Evolutionary conservation across 2,329 filamentous ascomycete species (phyloP).

Genomic region (Metarhizium guizhouense): DNA sequence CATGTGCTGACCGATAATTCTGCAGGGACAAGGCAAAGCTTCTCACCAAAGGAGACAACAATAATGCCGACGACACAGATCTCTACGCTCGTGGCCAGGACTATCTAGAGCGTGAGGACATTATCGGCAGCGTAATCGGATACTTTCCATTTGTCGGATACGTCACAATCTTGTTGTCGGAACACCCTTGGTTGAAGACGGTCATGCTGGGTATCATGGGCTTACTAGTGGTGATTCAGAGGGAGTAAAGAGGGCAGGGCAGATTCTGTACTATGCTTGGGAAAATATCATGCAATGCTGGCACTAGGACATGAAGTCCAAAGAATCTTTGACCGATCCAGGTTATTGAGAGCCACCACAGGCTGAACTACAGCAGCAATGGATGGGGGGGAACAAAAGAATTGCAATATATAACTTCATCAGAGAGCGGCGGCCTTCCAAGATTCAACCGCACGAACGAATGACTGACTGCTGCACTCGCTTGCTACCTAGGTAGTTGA

Average conservation of each 20-base stretch:
- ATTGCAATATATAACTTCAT: too few species aligned
- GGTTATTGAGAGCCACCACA: background rate
- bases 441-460: too few species aligned
- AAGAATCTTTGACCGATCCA: background rate
- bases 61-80: constrained; percentile 85
- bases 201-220: constrained; percentile 94
- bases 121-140: constrained; percentile 84
- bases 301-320: background rate
- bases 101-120: constrained; percentile 77
- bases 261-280: background rate
- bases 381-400: background rate
- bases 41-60: constrained; percentile 97
- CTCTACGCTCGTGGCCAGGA: constrained; percentile 76
- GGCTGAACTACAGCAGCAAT: background rate
- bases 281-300: background rate
- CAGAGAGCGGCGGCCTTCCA: too few species aligned
- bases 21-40: constrained; percentile 54
- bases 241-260: constrained; percentile 50
- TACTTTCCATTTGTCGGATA: constrained; percentile 96
- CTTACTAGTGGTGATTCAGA: constrained; percentile 80
- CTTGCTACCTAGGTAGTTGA: too few species aligned
- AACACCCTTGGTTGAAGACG: constrained; percentile 95
- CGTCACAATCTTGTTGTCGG: constrained; percentile 89
- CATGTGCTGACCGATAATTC: constrained; percentile 5
- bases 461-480: too few species aligned